phyloP scores from a whole-genome alignment of 2,329 filamentous ascomycete species.

The Talaromyces sp. region DNA sequence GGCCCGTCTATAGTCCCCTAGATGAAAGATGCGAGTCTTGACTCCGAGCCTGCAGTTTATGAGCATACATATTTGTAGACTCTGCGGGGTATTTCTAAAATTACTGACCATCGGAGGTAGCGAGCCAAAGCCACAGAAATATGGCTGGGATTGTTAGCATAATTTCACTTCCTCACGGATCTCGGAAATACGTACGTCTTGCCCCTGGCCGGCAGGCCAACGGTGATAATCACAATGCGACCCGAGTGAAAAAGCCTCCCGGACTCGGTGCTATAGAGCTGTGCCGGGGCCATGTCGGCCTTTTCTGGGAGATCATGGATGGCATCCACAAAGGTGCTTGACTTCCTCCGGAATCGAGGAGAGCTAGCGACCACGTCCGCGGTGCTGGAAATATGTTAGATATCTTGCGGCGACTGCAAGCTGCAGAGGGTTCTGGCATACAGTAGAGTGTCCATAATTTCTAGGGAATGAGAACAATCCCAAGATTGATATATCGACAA shows the following conservation, averaged over 20 bases:
- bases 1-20: conserved; percentile 92
- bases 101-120: conserved; percentile 76
- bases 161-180: conserved; percentile 1
- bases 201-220: conserved; percentile 87
- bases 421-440: conserved; percentile 24
- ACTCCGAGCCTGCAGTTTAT: conserved; percentile 70
- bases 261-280: conserved; percentile 97
- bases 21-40: conserved; percentile 95
- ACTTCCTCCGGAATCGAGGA: conserved; percentile 82
- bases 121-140: conserved; percentile 93
- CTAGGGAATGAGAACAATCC: not conserved
- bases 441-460: conserved; percentile 47
- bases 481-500: not conserved
- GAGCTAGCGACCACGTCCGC: conserved; percentile 89
- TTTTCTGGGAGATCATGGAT: conserved; percentile 91
- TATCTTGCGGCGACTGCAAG: conserved; percentile 4
- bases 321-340: conserved; percentile 93
- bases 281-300: conserved; percentile 81
- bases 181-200: conserved; percentile 66
- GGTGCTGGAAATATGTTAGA: conserved; percentile 55
- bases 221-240: conserved; percentile 94
- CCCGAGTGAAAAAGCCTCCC: conserved; percentile 95
- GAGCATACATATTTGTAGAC: not conserved
- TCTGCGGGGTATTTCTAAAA: not conserved
- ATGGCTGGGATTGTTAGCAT: conserved; percentile 53